A percentile compares a stretch with the other conserved stretches of the same genome.
Evolutionary conservation across 306 rosid genomes (phyloP).

Genomic region (Abrus precatorius): DNA sequence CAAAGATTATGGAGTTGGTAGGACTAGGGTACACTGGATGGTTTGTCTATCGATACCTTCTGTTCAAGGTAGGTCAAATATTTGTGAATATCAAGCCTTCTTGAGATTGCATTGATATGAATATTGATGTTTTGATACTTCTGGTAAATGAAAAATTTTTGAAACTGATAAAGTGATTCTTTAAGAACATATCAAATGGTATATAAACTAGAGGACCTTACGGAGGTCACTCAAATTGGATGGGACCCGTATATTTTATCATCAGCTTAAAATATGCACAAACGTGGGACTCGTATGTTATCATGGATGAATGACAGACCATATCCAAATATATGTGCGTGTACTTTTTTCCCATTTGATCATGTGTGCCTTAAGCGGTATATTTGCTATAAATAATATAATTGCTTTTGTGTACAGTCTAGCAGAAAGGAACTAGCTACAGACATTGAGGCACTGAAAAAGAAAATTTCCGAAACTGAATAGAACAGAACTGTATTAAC

Average conservation of each 20-base stretch:
- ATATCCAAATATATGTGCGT: no score
- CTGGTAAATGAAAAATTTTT: background rate
- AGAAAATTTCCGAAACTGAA: conserved; percentile 93
- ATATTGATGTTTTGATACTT: background rate
- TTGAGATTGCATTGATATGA: conserved; percentile 17
- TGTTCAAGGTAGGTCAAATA: conserved; percentile 75
- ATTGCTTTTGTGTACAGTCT: conserved; percentile 61
- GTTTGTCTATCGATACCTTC: conserved; percentile 99
- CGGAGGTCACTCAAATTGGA: no score
- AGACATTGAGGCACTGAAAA: conserved; percentile 86
- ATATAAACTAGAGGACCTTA: no score
- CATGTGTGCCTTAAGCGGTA: background rate
- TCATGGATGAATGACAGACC: background rate
- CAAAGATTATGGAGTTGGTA: conserved; percentile 94
- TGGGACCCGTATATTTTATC: no score
- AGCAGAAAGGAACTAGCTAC: conserved; percentile 93
- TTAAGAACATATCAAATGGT: no score
- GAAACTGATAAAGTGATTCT: background rate
- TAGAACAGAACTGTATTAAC: conserved; percentile 45
- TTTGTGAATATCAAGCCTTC: background rate
- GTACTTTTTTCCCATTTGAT: no score
- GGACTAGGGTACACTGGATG: conserved; percentile 99
- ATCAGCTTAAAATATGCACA: no score
- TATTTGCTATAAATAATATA: conserved; percentile 27
- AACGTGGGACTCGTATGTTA: no score